These are phyloP conservation scores for Ceratocystis cubensis DNA, from an alignment of 2,329 filamentous ascomycete genomes.

Conservation along the genomic window DNA sequence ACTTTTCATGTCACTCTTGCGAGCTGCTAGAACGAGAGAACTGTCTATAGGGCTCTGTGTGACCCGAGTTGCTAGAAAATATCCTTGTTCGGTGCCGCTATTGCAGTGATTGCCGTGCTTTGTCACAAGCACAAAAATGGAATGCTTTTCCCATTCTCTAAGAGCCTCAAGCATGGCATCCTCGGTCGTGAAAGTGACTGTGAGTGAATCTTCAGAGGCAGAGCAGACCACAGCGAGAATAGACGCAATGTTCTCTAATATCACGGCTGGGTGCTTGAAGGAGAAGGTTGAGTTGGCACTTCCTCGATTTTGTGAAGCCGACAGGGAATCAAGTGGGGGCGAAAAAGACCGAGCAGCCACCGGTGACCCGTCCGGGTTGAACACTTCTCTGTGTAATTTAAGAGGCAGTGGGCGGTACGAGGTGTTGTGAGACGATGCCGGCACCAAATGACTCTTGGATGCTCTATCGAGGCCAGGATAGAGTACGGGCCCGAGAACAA, in stretches of 20 bases:
- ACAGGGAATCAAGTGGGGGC: neutral
- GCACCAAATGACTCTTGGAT: neutral
- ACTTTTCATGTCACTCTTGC: neutral
- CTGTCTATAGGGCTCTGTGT: neutral
- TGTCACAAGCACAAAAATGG: constrained; percentile 11
- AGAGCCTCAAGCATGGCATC: constrained; percentile 7
- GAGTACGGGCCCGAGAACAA: neutral
- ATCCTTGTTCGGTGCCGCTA: neutral
- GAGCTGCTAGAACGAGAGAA: neutral
- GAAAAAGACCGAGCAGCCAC: neutral
- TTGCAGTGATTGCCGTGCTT: constrained; percentile 6
- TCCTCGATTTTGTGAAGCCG: neutral
- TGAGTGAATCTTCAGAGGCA: neutral
- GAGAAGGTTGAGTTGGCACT: constrained; percentile 13
- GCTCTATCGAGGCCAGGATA: neutral
- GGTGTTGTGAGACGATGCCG: neutral
- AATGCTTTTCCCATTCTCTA: neutral
- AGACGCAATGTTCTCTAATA: constrained; percentile 9
- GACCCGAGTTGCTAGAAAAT: constrained; percentile 10
- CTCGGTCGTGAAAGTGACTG: neutral
- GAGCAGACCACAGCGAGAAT: neutral
- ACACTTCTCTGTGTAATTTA: neutral
- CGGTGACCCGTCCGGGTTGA: neutral
- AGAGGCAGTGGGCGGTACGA: neutral
- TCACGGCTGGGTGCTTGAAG: constrained; percentile 12